Base-by-base conservation (phyloP, 2,329 filamentous ascomycete genomes). In the Neofusicoccum parvum region DNA sequence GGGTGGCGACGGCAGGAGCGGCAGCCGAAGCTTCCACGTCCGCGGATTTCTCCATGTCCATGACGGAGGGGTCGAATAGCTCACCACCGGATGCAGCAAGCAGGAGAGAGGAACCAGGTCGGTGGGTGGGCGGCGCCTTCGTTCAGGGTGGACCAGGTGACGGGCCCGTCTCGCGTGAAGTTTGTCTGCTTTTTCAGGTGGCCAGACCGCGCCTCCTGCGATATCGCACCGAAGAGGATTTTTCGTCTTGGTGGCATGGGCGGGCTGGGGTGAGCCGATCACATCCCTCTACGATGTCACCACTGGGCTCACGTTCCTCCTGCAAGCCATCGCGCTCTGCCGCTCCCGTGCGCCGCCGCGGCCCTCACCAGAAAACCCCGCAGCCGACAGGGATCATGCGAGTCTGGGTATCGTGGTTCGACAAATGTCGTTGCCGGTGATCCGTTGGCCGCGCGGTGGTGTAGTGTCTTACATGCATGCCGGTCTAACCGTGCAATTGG, bases 321-420 rank as follows among this genome's bases (percentile, higher is more conserved):
- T 59, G 54, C 54, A 59, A 36, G 54, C 54, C 54, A 43, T 43
- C 20, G 27, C 5, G 6, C 11, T 11, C 37, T 15, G 14, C 14
- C 37, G 37, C 37, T 39, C 11, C 9, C 11, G 10, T 39, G 37
- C 11, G 11, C 37, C 37, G 37, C 14, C 14, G 11, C 37, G 3
- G 37, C 37, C 14, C 20, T 43, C 39, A 46, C 34, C 36, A 14
- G 10, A 56, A 58, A 36, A 59, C 23, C 50, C 27, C 39, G 54
- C 54, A 46, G 39, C 20, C 27, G 39, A 46, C 54, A 59, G 23
- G 54, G 54, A 59, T 59, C 27, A 15, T 20, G 54, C 23, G 54
- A 34, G 39, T 45, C 39, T n/a, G 9, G 14, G 39, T n/a, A 39
- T 32, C 27, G 27, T 32, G 27, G 27, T 32, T 32, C 27, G 6